Evolutionary conservation across 305 asterid species (phyloP).

Genomic region (Solanum chacoense): DNA sequence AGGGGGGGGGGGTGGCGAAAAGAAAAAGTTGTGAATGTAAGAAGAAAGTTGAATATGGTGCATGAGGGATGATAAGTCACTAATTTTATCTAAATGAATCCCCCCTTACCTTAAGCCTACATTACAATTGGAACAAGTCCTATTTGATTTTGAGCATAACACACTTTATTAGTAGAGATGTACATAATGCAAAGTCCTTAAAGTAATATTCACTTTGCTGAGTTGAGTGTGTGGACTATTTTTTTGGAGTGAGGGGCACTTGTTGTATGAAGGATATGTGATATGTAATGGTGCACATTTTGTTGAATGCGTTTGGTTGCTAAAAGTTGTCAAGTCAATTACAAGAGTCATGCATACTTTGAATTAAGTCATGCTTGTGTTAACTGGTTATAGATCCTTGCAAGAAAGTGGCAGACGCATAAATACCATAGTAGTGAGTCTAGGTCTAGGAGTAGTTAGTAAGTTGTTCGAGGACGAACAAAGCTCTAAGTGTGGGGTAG

Average conservation of each 20-base stretch:
- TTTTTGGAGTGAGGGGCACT: background rate
- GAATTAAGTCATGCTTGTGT: background rate
- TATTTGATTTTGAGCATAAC: background rate
- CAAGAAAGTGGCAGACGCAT: background rate
- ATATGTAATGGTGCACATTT: background rate
- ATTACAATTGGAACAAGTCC: background rate
- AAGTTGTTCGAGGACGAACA: background rate
- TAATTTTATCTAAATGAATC: background rate
- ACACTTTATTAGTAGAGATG: background rate
- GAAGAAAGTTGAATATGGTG: background rate
- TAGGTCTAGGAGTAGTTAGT: background rate
- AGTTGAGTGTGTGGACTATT: background rate
- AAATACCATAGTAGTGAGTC: background rate
- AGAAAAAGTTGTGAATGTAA: background rate
- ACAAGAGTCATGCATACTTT: background rate
- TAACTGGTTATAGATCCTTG: background rate
- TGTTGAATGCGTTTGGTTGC: background rate
- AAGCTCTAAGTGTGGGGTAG: background rate
- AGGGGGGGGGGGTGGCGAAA: background rate
- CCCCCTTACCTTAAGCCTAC: background rate
- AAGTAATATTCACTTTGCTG: background rate
- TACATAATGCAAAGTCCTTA: background rate
- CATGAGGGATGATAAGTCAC: background rate
- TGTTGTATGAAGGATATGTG: background rate
- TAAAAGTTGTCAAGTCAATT: background rate